Evolutionary conservation across 177 flowering plant species (phyloP).

Genomic region (Telopea speciosissima): DNA sequence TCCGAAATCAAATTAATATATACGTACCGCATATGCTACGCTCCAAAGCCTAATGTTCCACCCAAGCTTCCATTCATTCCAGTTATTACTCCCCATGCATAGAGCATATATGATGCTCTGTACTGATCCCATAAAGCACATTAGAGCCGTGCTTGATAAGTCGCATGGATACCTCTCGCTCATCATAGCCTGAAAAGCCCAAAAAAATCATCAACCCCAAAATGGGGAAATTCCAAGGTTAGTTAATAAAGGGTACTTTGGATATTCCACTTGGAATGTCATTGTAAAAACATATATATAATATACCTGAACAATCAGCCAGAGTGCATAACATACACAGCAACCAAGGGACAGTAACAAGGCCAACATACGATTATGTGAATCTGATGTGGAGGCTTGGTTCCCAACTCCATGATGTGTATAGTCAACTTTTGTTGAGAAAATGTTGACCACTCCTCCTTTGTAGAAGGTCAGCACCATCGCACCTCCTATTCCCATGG

Average conservation of each 20-base stretch:
- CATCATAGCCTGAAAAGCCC: constrained; percentile 36
- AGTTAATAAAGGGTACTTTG: neutral
- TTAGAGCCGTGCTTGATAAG: constrained; percentile 45
- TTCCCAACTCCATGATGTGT: constrained; percentile 5
- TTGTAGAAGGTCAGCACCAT: constrained; percentile 53
- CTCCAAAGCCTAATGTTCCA: constrained; percentile 52
- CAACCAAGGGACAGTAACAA: constrained; percentile 28
- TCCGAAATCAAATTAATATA: no score
- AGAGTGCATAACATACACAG: constrained; percentile 31
- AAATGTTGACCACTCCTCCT: constrained; percentile 34
- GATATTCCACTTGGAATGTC: neutral
- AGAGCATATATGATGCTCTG: constrained; percentile 32
- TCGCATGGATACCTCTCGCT: constrained; percentile 31
- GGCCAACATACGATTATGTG: constrained; percentile 25
- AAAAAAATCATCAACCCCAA: neutral
- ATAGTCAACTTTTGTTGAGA: constrained; percentile 28
- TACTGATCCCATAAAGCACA: constrained; percentile 33
- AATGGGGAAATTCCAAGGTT: neutral
- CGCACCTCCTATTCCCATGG: constrained; percentile 47
- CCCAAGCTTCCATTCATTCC: constrained; percentile 47
- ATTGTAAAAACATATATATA: constrained; percentile 14
- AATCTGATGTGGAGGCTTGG: constrained; percentile 6
- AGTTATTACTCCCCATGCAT: constrained; percentile 28
- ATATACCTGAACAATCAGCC: constrained; percentile 55
- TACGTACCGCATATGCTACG: constrained; percentile 32